Evolutionary conservation across 2,329 filamentous ascomycete species (phyloP), one percentile per base, ranked within the genome.

Genomic region (Colletotrichum eremochloae): DNA sequence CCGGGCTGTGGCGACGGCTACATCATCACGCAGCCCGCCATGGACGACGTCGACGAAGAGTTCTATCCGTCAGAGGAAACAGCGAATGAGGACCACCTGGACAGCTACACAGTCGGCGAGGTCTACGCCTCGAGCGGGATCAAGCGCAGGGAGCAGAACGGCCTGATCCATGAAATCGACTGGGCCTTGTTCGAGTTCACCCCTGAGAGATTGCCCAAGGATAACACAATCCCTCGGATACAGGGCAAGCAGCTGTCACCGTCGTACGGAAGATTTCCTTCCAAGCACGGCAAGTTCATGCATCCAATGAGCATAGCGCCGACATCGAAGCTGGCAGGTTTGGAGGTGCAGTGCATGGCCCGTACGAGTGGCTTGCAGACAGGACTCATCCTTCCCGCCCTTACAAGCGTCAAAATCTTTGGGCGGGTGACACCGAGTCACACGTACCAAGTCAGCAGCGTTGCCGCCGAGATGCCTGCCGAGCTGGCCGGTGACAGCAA

Each of bases 111-210:
- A 18, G 86, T 98, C 1, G 96, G 96, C 3, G 91, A 94, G 77
- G 86, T 98, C 5, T 94, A 97, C 77, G 96, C 96, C 0, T 97
- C 94, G 0, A 97, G 95, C 31, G 96, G 96, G 8, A 93, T 98
- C 71, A 91, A 94, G 5, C 90, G 96, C 40, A 92, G 93, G 63
- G 88, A 92, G 66, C 87, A 90, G 71, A 87, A 92, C 73, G 91
- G 92, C 5, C 84, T 97, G 33, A 86, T 94, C 7, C 96, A 98
- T 79, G 96, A 98, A 81, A 95, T 98, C 56, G 96, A 98, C 81
- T 98, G 96, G 96, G 95, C 95, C 0, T 85, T 98, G 2, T 95
- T 98, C 76, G 90, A 93, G 75, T 94, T 98, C 74, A 85, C 92
- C 14, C 86, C 91, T 5, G 88, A 91, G 14, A 90, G 96, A 1